Evolutionary conservation across 768 basidiomycete genomes (phyloP), one percentile per base, ranked within the genome.

Genomic region (Russula griseocarnosa): DNA sequence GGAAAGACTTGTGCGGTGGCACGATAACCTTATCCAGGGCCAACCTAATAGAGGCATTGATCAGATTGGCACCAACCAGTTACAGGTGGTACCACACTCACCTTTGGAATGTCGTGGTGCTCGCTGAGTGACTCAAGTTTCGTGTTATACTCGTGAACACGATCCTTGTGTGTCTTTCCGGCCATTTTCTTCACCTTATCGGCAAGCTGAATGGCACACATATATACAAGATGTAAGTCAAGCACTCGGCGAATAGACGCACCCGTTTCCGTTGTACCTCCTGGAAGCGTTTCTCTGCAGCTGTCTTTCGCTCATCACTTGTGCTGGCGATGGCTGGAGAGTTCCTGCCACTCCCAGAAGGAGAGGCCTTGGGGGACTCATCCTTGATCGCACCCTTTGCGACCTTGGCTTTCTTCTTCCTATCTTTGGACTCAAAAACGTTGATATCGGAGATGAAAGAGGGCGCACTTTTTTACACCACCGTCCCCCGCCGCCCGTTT

Each of bases 61-160:
- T 61, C 64, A 46, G 61, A 55, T 30, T 55, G 36, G 49, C 14
- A 30, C 26, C 9, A 63, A 46, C 26, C 59, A 62, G 20, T 58
- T 52, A 61, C 53, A 55, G 26, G 70, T 76, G 18, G 64, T 26
- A 58, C 30, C 46, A 63, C 22, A 58, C 30, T 54, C 73, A 87
- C 92, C 83, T 95, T 94, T 46, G 93, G 93, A 71, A 94, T 94
- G 74, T 95, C 93, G 74, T 96, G 91, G 81, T 94, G 94, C 77
- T 95, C 93, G 74, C 89, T 91, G 62, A 94, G 81, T 62, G 83
- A 78, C 76, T 95, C 94, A 10, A 97, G 79, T 72, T 94, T 90
- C 28, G 82, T 70, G 71, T 97, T 97, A 71, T 95, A 92, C 71
- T 94, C 92, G 67, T 83, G 86, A 42, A 97, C 94, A 49, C 94